Base-by-base conservation (phyloP, 2,329 filamentous ascomycete species). In the Cordyceps sp. region DNA sequence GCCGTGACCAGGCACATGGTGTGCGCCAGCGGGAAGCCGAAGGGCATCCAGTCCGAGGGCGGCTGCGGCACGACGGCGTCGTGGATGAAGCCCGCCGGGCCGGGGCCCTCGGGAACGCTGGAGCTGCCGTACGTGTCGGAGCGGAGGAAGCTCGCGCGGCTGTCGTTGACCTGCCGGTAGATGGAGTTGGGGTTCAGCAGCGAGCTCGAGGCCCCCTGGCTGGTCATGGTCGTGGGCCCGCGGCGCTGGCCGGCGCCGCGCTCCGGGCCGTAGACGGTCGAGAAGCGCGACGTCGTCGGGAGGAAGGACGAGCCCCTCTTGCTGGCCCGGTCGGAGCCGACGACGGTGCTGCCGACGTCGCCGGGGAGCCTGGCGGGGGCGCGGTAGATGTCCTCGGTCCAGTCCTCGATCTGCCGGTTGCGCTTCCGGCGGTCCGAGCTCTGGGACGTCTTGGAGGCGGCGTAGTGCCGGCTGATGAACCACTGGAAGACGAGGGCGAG, bases 341-440 rank as follows among this genome's bases (percentile, higher is more conserved):
- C 66, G 37, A 73, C 68, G 31, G 70, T 76, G 46, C 72, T 78
- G 36, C 72, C 69, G 26, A 78, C 61, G 45, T 93, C 73, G 14
- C 74, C 90, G 4, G 78, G 70, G 40, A 94, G 65, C 42, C 85
- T 80, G 33, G 79, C 76, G 17, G 85, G 84, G 4, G 88, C 81
- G 27, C 85, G 80, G 55, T 98, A 96, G 45, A 98, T 98, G 48
- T 98, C 90, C 41, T 96, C 83, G 12, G 78, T 79, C 90, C 90
- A 98, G 46, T 94, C 88, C 54, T 98, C 90, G 41, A 98, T 98
- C 58, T 96, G 85, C 44, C 79, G 75, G 43, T 86, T 79, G 36
- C 90, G 76, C 57, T 86, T 79, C 52, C 88, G 85, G 41, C 77
- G 73, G 51, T 90, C 73, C 5, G 77, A 74, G 13, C 73, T 74